Percentiles rank a stretch among this genome's conserved stretches.
Conservation (phyloP, 371 early-diverging fungal genomes). For the Lichtheimia hyalospora region DNA sequence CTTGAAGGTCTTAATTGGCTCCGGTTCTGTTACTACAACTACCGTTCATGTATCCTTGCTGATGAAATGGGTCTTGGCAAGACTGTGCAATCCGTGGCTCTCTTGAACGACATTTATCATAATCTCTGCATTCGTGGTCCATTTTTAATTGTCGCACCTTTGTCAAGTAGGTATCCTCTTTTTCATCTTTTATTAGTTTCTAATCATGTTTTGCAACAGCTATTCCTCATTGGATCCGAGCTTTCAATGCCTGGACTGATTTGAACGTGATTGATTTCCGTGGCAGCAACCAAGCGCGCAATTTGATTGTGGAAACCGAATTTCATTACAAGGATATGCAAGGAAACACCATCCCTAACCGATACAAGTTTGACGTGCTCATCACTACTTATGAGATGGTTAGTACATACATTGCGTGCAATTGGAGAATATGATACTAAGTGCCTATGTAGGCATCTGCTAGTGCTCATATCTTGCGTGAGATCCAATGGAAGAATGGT, state of each 20-base stretch:
- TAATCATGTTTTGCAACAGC: slow-evolving; percentile 19
- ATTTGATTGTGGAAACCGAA: slow-evolving; percentile 69
- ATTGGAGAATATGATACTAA: not conserved
- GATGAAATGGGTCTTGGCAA: slow-evolving; percentile 86
- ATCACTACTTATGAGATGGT: slow-evolving; percentile 91
- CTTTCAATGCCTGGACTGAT: slow-evolving; percentile 77
- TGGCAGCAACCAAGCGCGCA: slow-evolving; percentile 57
- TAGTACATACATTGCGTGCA: slow-evolving; percentile 7
- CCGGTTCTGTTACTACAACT: slow-evolving; percentile 69
- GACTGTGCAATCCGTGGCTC: slow-evolving; percentile 80
- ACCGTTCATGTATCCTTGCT: slow-evolving; percentile 76
- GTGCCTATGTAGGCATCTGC: slow-evolving; percentile 43
- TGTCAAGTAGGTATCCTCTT: slow-evolving; percentile 47
- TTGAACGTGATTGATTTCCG: slow-evolving; percentile 77
- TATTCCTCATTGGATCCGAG: slow-evolving; percentile 77
- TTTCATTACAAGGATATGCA: slow-evolving; percentile 65
- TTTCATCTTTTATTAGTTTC: not conserved
- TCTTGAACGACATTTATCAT: slow-evolving; percentile 69
- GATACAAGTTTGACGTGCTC: slow-evolving; percentile 81
- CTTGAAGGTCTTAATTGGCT: slow-evolving; percentile 77
- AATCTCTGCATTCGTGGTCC: slow-evolving; percentile 64
- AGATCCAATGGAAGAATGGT: slow-evolving; percentile 81
- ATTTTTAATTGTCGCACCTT: slow-evolving; percentile 77
- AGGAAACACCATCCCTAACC: slow-evolving; percentile 47
- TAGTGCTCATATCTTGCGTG: slow-evolving; percentile 69